Base-by-base conservation (phyloP, 2,329 filamentous ascomycete genomes). In the Verticillium klebahnii region DNA sequence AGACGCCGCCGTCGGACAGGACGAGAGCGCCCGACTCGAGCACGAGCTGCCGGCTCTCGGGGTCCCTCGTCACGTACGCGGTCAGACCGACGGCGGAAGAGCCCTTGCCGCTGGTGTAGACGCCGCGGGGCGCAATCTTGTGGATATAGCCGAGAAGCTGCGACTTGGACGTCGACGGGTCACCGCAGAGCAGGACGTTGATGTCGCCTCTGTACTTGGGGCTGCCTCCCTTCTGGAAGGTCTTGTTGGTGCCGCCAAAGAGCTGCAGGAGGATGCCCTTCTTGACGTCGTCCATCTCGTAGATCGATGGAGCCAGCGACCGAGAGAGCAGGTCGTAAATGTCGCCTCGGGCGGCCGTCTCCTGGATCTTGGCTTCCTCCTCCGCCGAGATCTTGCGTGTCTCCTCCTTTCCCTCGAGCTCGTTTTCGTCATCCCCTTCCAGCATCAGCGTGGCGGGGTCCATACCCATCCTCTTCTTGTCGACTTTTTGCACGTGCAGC, bases 241-340 rank as follows among this genome's bases (percentile, higher is more conserved):
- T 92, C 79, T 99, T 99, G 81, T 99, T 99, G 37, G 95, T 97
- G 61, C 95, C 95, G 40, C 95, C 94, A 73, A 99, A 99, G 50
- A 99, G 86, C 72, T 99, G 95, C 4, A 99, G 87, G 12, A 99
- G 82, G 64, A 99, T 97, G 12, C 95, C 95, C 78, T 99, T 99
- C 82, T 99, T 99, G 57, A 98, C 93, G 70, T 99, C 95, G 68
- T 99, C 95, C 88, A 96, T 91, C 76, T 99, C 95, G 78, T 96
- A 97, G 70, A 99, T 90, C 63, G 93, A 97, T 15, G 95, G 95
- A 2, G 95, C 95, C 32, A 99, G 81, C 1, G 94, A 98, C 40
- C 94, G 87, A 19, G 95, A 85, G 4, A 99, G 85, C 29, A 99
- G 85, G 25, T 99, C 93, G 74, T 99, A 99, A 60, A 99, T 88